Conservation (phyloP, 139 green algal species). For the Trebouxia sp. region DNA sequence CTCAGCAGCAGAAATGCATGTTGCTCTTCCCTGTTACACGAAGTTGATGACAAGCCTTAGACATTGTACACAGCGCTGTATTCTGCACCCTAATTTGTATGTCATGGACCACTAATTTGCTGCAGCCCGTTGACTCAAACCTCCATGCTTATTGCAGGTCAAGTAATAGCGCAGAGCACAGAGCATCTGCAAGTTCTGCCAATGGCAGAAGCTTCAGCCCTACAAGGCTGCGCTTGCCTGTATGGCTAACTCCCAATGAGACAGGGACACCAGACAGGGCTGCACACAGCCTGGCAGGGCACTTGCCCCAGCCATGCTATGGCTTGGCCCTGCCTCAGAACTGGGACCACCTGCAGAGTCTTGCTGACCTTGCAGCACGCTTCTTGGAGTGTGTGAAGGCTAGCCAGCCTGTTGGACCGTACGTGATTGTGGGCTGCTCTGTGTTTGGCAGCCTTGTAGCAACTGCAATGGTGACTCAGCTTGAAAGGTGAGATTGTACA, state of each 20-base stretch:
- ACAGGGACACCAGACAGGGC: constrained; percentile 44
- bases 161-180: no score
- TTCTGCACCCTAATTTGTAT: no score
- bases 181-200: not conserved
- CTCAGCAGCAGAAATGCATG: no score
- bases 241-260: constrained; percentile 74
- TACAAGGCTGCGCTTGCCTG: constrained; percentile 51
- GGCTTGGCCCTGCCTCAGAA: not conserved
- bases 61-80: no score
- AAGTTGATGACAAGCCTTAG: no score
- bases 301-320: constrained; percentile 42
- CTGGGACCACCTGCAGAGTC: not conserved
- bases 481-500: constrained; percentile 32
- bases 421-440: constrained; percentile 47
- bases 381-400: constrained; percentile 32
- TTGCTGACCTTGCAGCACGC: constrained; percentile 19
- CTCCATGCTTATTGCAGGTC: no score
- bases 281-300: constrained; percentile 36
- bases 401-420: constrained; percentile 52
- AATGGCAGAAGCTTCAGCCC: not conserved
- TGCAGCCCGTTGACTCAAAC: no score
- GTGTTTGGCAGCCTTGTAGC: constrained; percentile 51
- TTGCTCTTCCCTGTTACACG: no score
- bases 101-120: no score
- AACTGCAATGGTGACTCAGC: constrained; percentile 36